A percentile compares a stretch with the other conserved stretches of the same genome.
phyloP scores from a whole-genome alignment of 441 rosid genomes.

The Adansonia madagascariensis region DNA sequence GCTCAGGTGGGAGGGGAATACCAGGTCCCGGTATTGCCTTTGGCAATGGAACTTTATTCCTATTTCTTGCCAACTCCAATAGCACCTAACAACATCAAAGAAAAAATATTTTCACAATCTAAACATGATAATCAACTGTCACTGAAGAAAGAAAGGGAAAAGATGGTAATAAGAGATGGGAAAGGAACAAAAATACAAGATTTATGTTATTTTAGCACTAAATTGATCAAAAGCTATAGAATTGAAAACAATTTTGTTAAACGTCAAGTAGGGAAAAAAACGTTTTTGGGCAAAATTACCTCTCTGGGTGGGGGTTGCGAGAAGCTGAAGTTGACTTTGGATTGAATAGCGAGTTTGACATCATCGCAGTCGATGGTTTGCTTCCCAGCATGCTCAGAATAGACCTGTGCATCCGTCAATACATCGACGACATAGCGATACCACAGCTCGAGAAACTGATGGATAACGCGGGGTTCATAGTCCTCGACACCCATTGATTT shows the following conservation, averaged over 20 bases:
- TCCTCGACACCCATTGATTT: slow-evolving; percentile 96
- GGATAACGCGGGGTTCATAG: slow-evolving; percentile 82
- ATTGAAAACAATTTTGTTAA: neutral
- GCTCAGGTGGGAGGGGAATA: slow-evolving; percentile 81
- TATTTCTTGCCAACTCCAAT: slow-evolving; percentile 71
- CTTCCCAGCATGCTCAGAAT: slow-evolving; percentile 88
- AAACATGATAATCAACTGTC: neutral
- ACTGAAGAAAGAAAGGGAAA: neutral
- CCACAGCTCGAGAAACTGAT: slow-evolving; percentile 90
- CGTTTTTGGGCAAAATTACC: slow-evolving; percentile 37
- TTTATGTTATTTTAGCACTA: neutral
- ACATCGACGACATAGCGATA: slow-evolving; percentile 82
- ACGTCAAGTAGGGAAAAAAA: neutral
- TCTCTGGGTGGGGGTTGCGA: slow-evolving; percentile 94
- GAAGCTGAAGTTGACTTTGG: slow-evolving; percentile 86
- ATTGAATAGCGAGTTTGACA: slow-evolving; percentile 85
- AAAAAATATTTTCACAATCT: neutral
- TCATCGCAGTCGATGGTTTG: slow-evolving; percentile 75
- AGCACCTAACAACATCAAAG: slow-evolving; percentile 49
- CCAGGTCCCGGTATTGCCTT: slow-evolving; percentile 69
- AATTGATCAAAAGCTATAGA: neutral
- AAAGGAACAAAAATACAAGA: neutral
- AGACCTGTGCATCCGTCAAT: slow-evolving; percentile 82
- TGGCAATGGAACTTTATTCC: slow-evolving; percentile 87
- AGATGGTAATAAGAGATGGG: neutral